Evolutionary conservation across 2,329 filamentous ascomycete species (phyloP), one percentile per base, ranked within the genome.

Genomic region (Colletotrichum sp.): DNA sequence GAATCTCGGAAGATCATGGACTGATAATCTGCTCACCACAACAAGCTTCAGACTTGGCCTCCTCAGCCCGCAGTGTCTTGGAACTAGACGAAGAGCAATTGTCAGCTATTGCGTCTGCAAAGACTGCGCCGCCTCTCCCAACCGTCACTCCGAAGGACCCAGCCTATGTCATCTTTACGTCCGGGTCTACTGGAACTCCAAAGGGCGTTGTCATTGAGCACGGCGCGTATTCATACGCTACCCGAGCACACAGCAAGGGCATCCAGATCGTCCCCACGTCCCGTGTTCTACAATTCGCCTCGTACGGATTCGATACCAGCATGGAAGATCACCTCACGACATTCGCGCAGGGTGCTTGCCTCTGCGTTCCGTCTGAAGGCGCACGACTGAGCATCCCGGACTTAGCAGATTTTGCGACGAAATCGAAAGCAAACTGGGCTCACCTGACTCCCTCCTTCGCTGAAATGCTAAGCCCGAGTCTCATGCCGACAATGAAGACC

Each of bases 281-380:
- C 1, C 48, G 70, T 3, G 70, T 74, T 3, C 25, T 76, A 0
- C 89, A 91, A 73, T 89, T 89, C 62, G 89, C 88, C 1, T 86
- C 87, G 5, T 90, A 88, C 76, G 89, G 88, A 2, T 90, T 90
- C 30, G 89, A 92, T 58, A 85, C 88, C 6, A 87, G 87, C 22
- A 82, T 92, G 2, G 80, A 87, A 0, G 90, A 92, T 74, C 87
- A 89, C 1, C 82, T 91, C 10, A 86, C 87, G 1, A 87, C 89
- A 0, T 83, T 93, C 7, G 84, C 89, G 12, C 82, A 87, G n/a
- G 92, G 92, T n/a, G 91, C 89, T 0, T 92, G 89, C 70, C 85
- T 93, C 12, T 93, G 91, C 75, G 85, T 93, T 0, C 91, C 92
- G 0, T 87, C 87, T 9, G 83, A 88, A 3, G 80, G 86, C 5